Percentiles rank a stretch among this genome's conserved stretches.
These are phyloP conservation scores for Thalassiosira hispida DNA, from an alignment of 352 stramenopile species.

Conservation along the genomic window DNA sequence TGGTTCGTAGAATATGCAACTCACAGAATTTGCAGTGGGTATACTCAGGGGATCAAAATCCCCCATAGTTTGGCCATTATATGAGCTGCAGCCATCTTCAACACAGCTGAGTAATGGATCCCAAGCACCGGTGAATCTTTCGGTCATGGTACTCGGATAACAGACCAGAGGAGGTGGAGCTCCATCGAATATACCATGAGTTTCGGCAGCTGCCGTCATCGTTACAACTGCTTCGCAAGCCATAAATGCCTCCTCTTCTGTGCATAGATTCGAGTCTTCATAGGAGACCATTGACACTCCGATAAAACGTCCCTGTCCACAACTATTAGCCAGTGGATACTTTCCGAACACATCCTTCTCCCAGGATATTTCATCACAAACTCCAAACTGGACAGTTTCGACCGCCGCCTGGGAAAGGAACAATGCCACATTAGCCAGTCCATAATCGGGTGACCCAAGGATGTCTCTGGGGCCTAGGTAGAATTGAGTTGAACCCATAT, in stretches of 20 bases:
- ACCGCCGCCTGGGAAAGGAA: constrained; percentile 50
- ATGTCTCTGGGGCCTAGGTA: constrained; percentile 41
- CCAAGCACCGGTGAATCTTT: constrained; percentile 40
- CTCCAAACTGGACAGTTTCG: constrained; percentile 57
- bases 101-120: constrained; percentile 36
- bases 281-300: constrained; percentile 21
- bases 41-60: constrained; percentile 38
- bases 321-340: constrained; percentile 45
- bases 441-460: constrained; percentile 25
- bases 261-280: constrained; percentile 39
- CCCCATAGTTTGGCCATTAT: constrained; percentile 44
- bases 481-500: constrained; percentile 46
- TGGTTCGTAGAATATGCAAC: too few relatives aligned
- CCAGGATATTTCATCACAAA: constrained; percentile 67
- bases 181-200: constrained; percentile 25
- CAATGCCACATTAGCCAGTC: constrained; percentile 48
- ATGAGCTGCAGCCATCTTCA: constrained; percentile 35
- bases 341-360: constrained; percentile 58
- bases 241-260: constrained; percentile 44
- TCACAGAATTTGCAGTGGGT: constrained; percentile 41
- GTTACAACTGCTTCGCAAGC: constrained; percentile 34
- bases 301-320: constrained; percentile 30
- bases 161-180: constrained; percentile 48
- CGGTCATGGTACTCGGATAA: constrained; percentile 16
- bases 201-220: constrained; percentile 42